Conservation (phyloP, 2,329 filamentous ascomycete species). For the Emergomyces orientalis region DNA sequence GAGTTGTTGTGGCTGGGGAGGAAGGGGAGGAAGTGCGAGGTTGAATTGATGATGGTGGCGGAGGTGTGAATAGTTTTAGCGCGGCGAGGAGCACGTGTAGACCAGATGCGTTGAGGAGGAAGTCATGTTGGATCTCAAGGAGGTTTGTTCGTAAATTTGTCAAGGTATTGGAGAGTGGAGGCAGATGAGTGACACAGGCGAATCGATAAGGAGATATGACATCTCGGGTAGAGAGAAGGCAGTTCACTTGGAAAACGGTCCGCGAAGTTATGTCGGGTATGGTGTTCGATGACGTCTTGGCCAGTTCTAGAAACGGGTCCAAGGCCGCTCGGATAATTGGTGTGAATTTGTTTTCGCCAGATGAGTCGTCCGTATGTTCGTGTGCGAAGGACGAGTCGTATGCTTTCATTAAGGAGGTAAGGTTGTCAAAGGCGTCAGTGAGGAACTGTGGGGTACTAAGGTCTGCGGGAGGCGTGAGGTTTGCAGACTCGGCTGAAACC, state of each 20-base stretch:
- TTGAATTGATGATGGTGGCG: constrained; percentile 2
- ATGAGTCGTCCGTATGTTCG: constrained; percentile 35
- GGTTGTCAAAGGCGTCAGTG: constrained; percentile 65
- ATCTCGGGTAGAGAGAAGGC: constrained; percentile 34
- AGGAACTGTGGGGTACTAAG: constrained; percentile 72
- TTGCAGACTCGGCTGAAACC: constrained; percentile 61
- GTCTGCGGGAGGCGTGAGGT: constrained; percentile 60
- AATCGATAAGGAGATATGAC: constrained; percentile 46
- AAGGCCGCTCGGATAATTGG: constrained; percentile 68
- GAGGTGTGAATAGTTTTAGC: constrained; percentile 37
- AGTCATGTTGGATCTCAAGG: constrained; percentile 58
- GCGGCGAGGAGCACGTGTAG: constrained; percentile 55
- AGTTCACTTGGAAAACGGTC: constrained; percentile 44
- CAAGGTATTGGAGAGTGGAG: constrained; percentile 46
- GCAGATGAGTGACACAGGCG: constrained; percentile 50
- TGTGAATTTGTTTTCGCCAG: constrained; percentile 61
- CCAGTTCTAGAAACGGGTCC: constrained; percentile 69
- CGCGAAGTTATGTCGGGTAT: constrained; percentile 31
- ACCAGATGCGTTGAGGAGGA: constrained; percentile 67
- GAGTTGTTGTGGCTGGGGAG: neutral
- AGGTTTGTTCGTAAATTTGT: constrained; percentile 43
- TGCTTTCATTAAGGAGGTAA: constrained; percentile 71
- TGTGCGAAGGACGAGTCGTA: constrained; percentile 67
- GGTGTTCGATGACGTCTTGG: constrained; percentile 43
- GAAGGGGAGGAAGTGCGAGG: constrained; percentile 10